Conservation (phyloP, 2,329 filamentous ascomycete species). For the Metarhizium guizhouense region DNA sequence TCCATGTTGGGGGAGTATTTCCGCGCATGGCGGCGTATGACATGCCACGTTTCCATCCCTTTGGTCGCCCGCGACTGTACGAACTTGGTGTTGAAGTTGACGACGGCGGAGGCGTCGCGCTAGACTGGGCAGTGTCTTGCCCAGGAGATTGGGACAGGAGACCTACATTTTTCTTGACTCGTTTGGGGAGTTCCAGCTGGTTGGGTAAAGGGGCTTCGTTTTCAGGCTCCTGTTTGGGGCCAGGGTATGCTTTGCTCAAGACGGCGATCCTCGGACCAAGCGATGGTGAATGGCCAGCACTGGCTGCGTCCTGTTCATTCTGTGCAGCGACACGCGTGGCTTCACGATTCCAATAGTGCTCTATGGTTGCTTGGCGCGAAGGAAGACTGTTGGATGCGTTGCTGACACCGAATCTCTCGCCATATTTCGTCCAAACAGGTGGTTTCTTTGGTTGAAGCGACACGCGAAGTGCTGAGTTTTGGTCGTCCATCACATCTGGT, state of each 20-base stretch:
- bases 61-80: conserved; percentile 33
- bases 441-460: neutral
- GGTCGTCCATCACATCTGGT: neutral
- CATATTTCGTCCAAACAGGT: neutral
- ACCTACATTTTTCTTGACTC: neutral
- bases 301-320: neutral
- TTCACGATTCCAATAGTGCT: neutral
- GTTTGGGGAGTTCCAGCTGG: conserved; percentile 1
- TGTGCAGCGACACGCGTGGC: neutral
- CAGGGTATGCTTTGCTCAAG: neutral
- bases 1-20: neutral
- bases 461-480: neutral
- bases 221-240: neutral
- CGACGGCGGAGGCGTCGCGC: neutral
- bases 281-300: neutral
- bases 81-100: neutral
- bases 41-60: conserved; percentile 30
- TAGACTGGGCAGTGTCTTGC: neutral
- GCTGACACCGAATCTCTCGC: neutral
- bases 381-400: neutral
- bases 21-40: conserved; percentile 17
- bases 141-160: neutral
- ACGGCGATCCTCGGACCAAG: neutral
- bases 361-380: neutral
- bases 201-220: neutral